Evolutionary conservation across 2,329 filamentous ascomycete genomes (phyloP).

Genomic region (Neopestalotiopsis sp.): DNA sequence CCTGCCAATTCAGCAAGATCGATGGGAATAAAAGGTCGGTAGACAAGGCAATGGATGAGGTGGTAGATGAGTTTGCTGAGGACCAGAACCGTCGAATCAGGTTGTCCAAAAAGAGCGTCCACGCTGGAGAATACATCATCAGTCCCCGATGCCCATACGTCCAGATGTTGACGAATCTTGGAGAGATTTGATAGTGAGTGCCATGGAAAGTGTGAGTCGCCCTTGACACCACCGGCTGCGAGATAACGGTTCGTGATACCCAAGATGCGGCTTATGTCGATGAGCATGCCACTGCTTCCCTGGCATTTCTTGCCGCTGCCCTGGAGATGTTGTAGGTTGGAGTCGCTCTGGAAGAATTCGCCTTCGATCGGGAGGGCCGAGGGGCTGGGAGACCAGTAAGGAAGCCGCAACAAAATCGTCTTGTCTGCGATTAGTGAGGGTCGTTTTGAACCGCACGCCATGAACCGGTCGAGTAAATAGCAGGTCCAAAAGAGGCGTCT

Average conservation of each 20-base stretch:
- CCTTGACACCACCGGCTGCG: constrained; percentile 84
- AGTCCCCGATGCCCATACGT: constrained; percentile 84
- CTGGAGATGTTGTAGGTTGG: constrained; percentile 77
- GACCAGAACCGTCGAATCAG: constrained; percentile 78
- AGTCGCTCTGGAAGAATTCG: constrained; percentile 79
- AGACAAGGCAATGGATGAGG: constrained; percentile 84
- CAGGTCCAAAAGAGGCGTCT: constrained; percentile 88
- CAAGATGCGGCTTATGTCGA: constrained; percentile 83
- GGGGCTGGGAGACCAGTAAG: constrained; percentile 72
- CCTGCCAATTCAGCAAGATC: constrained; percentile 82
- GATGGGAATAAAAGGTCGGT: constrained; percentile 85
- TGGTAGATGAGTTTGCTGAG: constrained; percentile 89
- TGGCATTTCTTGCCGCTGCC: constrained; percentile 73
- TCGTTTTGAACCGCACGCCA: constrained; percentile 79
- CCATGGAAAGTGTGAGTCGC: constrained; percentile 91
- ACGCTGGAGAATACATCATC: constrained; percentile 80
- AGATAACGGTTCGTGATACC: constrained; percentile 85
- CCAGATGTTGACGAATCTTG: constrained; percentile 83
- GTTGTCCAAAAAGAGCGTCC: constrained; percentile 76
- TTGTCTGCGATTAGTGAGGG: constrained; percentile 82
- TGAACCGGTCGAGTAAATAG: constrained; percentile 85
- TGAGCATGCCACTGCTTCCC: constrained; percentile 79
- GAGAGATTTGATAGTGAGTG: constrained; percentile 84
- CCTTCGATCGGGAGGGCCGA: constrained; percentile 71
- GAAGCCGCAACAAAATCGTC: constrained; percentile 75